These are phyloP conservation scores for Sarocladiaceae sp. DNA, from an alignment of 2,329 filamentous ascomycete genomes.

Conservation along the genomic window DNA sequence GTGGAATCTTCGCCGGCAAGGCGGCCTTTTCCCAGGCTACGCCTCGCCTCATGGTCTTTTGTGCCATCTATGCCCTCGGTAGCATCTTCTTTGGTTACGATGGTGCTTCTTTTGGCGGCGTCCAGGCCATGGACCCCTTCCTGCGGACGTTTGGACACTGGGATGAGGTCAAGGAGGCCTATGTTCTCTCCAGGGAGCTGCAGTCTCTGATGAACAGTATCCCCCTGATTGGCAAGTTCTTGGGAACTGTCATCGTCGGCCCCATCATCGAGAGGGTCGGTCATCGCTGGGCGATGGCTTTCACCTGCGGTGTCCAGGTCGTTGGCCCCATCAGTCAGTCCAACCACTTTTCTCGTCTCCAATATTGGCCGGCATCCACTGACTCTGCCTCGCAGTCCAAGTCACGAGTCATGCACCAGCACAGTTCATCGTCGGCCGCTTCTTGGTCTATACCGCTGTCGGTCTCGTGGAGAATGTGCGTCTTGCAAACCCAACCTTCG, in stretches of 20 bases:
- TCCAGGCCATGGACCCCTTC: slow-evolving; percentile 15
- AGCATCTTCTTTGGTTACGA: slow-evolving; percentile 16
- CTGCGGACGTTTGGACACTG: slow-evolving; percentile 12
- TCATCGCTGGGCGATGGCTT: slow-evolving; percentile 13
- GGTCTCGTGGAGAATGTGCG: too few species aligned
- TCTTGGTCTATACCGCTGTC: too few species aligned
- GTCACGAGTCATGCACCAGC: too few species aligned
- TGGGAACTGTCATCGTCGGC: slow-evolving; percentile 13
- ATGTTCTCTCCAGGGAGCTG: slow-evolving; percentile 5
- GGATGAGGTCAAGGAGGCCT: slow-evolving; percentile 9
- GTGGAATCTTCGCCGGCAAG: slow-evolving; percentile 13
- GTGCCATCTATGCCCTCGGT: slow-evolving; percentile 14
- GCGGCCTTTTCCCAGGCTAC: slow-evolving; percentile 13
- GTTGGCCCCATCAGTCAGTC: slow-evolving; percentile 14
- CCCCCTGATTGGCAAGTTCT: slow-evolving; percentile 12
- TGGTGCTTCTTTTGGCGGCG: slow-evolving; percentile 15
- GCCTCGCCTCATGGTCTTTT: slow-evolving; percentile 11
- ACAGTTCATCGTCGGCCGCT: too few species aligned
- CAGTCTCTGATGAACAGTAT: slow-evolving; percentile 14
- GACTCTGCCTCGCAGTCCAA: too few species aligned
- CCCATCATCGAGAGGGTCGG: slow-evolving; percentile 15
- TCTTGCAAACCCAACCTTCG: too few species aligned
- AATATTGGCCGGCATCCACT: too few species aligned
- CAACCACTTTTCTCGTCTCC: too few species aligned
- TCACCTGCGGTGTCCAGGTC: slow-evolving; percentile 14